Base-by-base conservation (phyloP, 192 early-diverging fungal genomes). In the Backusella liffmaniae region DNA sequence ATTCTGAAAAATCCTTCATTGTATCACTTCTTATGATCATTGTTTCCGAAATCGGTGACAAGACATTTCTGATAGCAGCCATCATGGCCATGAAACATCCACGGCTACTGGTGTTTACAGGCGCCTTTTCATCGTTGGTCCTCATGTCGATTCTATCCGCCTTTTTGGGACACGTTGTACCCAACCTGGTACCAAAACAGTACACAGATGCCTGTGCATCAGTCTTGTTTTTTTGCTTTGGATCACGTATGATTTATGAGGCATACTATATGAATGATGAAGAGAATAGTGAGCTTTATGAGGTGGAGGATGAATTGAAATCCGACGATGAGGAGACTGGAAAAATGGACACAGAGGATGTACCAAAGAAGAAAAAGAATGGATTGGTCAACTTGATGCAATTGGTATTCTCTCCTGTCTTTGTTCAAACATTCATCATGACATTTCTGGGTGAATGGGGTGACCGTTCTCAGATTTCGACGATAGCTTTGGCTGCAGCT, bases 361-460 rank as follows among this genome's bases (percentile, higher is more conserved):
- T 82, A 30, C 83, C 83, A 49, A 84, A 83, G 23, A 73, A 81
- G 9, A 66, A 79, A 8, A 78, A 87, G 34, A 86, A 84, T 26
- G 89, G 90, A 34, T 72, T 94, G 3, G 77, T 87, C 71, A 94
- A 95, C 74, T 81, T 96, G 68, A 79, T 90, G 77, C 90, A 94
- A 16, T 80, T 91, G 42, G 79, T 97, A 51, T 88, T 97, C 69
- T 96, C 96, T 29, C 97, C 98, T 0, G 84, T 96, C 35, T 99
- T 96, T 89, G 90, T 98, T 23, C 94, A 99, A 84, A 95, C 94
- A 0, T 99, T 99, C 87, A 88, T 96, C 49, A 80, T 99, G 77
- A 98, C 96, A 34, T 99, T 99, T 76, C 73, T 99, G 72, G 98
- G 94, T 46, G 98, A 99, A 81, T 99, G 97, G 96, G 97, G 96